Evolutionary conservation across 2,329 filamentous ascomycete genomes (phyloP).

Genomic region (Diaporthe australafricana): DNA sequence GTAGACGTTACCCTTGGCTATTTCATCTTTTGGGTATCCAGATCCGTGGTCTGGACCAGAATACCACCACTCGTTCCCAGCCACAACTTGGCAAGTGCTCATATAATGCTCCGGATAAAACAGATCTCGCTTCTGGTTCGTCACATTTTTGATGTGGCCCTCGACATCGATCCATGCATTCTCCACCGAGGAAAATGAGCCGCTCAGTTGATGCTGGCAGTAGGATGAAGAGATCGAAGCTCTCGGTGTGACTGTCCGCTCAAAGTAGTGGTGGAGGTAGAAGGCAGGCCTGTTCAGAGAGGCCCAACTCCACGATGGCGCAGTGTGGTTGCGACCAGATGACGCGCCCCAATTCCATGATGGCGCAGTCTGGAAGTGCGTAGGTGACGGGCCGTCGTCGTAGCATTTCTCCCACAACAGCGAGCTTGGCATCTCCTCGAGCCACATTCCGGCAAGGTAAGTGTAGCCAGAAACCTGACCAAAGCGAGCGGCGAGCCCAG

Average conservation of each 20-base stretch:
- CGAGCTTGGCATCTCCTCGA: not conserved
- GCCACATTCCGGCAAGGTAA: not conserved
- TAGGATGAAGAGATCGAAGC: not conserved
- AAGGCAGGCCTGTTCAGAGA: not conserved
- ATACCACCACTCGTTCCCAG: not conserved
- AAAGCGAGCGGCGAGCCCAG: not conserved
- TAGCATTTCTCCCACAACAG: not conserved
- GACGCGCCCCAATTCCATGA: too few relatives aligned
- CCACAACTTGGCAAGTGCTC: too few relatives aligned
- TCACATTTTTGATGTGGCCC: not conserved
- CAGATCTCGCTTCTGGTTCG: not conserved
- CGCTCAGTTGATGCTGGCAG: not conserved
- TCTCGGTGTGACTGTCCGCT: too few relatives aligned
- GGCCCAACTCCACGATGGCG: conserved; percentile 6
- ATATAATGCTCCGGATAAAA: too few relatives aligned
- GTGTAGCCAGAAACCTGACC: not conserved
- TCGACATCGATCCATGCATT: not conserved
- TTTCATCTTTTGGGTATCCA: too few relatives aligned
- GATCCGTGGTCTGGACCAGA: not conserved
- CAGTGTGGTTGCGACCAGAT: not conserved
- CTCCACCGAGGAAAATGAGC: not conserved
- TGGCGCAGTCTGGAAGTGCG: too few relatives aligned
- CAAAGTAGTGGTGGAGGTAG: not conserved
- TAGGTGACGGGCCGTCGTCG: too few relatives aligned
- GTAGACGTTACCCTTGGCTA: not conserved